A percentile compares a stretch with the other conserved stretches of the same genome.
Conservation (phyloP, 257 asterid genomes). For the Perilla frutescens region DNA sequence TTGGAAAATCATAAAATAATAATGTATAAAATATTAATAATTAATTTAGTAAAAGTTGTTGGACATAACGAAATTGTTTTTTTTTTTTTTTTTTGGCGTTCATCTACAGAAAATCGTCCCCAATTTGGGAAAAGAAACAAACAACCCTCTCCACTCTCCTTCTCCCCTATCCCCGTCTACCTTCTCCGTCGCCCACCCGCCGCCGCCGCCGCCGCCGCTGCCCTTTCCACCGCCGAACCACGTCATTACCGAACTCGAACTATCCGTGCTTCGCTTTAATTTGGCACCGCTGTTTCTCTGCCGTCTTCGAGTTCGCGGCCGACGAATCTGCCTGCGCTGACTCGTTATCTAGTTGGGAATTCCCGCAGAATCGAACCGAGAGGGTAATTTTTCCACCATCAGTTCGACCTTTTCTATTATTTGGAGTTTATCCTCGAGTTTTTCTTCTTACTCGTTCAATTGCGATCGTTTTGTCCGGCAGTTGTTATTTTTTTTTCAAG, state of each 20-base stretch:
- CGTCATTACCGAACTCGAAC: neutral
- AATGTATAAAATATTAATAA: neutral
- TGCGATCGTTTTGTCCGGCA: constrained; percentile 35
- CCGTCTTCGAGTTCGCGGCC: constrained; percentile 1
- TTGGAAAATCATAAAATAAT: neutral
- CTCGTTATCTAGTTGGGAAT: constrained; percentile 33
- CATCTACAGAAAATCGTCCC: constrained; percentile 17
- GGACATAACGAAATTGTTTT: constrained; percentile 15
- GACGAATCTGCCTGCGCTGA: constrained; percentile 35
- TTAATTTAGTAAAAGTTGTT: constrained; percentile 7
- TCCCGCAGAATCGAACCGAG: constrained; percentile 23
- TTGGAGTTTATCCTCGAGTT: constrained; percentile 23
- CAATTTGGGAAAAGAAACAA: constrained; percentile 8
- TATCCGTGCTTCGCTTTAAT: neutral
- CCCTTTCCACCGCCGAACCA: neutral
- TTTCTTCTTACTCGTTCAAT: constrained; percentile 19
- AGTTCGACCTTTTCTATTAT: neutral
- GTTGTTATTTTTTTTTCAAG: neutral
- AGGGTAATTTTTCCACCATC: constrained; percentile 26
- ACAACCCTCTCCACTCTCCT: constrained; percentile 1
- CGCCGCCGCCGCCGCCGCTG: constrained; percentile 26
- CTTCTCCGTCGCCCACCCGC: constrained; percentile 29
- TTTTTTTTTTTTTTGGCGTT: neutral
- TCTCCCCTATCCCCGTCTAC: constrained; percentile 10
- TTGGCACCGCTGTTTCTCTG: constrained; percentile 23